A percentile compares a stretch with the other conserved stretches of the same genome.
Evolutionary conservation across 2,329 filamentous ascomycete species (phyloP).

Genomic region (Trichoderma breve): DNA sequence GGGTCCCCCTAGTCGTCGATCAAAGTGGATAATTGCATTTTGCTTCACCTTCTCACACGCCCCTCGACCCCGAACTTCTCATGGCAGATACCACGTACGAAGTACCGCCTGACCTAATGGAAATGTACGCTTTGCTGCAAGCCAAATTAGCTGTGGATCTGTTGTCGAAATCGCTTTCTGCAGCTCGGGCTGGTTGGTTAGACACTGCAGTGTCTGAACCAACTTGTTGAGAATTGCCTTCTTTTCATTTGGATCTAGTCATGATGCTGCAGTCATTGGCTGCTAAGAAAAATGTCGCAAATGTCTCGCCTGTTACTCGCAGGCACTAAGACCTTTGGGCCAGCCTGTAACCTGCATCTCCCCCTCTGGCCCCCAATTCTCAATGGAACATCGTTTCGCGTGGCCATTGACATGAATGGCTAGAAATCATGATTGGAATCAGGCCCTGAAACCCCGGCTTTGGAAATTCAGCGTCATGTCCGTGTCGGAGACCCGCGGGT

Average conservation of each 20-base stretch:
- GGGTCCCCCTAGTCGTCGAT: constrained; percentile 17
- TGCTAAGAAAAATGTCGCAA: not conserved
- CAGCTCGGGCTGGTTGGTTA: not conserved
- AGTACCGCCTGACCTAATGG: constrained; percentile 15
- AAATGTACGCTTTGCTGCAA: constrained; percentile 5
- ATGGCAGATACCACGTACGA: not conserved
- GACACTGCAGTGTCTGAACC: not conserved
- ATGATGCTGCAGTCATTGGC: constrained; percentile 8
- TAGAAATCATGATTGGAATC: not conserved
- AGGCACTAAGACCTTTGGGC: not conserved
- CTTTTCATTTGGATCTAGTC: not conserved
- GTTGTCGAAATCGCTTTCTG: not conserved
- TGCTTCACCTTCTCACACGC: not conserved
- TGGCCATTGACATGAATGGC: not conserved
- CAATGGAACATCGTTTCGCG: not conserved
- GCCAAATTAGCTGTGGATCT: constrained; percentile 16
- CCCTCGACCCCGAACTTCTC: not conserved
- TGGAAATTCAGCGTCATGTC: not conserved
- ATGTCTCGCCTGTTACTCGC: not conserved
- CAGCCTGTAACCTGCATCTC: not conserved
- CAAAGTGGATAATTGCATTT: constrained; percentile 7
- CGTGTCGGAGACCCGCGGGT: constrained; percentile 3
- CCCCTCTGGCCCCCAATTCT: not conserved
- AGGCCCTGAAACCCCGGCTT: not conserved
- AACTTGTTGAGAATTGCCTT: not conserved